Conservation (phyloP, 2,329 filamentous ascomycete genomes). For the Endoconidiophora polonica region DNA sequence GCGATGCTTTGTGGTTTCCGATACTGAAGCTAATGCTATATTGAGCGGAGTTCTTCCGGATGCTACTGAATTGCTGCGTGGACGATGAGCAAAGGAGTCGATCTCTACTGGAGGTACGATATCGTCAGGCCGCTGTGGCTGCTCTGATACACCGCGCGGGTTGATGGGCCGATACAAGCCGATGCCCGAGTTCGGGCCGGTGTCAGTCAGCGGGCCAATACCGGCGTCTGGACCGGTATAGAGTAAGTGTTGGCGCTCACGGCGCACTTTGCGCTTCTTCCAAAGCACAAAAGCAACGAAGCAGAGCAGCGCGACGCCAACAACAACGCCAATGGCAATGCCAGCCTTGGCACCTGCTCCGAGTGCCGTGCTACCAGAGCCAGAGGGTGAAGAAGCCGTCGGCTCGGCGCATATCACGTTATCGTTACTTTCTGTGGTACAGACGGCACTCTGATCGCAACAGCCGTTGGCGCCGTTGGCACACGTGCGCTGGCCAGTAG, state of each 20-base stretch:
- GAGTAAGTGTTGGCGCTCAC: too few species aligned
- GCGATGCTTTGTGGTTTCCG: not conserved
- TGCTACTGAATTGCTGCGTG: not conserved
- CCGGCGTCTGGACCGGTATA: constrained; percentile 24
- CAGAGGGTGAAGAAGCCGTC: constrained; percentile 19
- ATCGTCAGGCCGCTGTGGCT: constrained; percentile 31
- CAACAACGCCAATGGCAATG: constrained; percentile 35
- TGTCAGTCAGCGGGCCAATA: constrained; percentile 30
- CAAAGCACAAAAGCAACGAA: constrained; percentile 20
- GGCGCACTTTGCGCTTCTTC: not conserved
- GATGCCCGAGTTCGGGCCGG: constrained; percentile 13
- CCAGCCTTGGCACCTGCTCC: constrained; percentile 35
- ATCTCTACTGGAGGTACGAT: constrained; percentile 29
- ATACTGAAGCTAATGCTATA: not conserved
- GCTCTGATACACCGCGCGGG: constrained; percentile 22
- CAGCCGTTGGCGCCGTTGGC: constrained; percentile 29
- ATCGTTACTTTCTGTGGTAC: constrained; percentile 22
- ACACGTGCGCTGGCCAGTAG: constrained; percentile 28
- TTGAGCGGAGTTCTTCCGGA: not conserved
- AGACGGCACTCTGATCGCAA: constrained; percentile 29
- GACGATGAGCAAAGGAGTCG: not conserved
- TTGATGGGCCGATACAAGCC: constrained; percentile 16
- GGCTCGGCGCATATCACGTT: constrained; percentile 25
- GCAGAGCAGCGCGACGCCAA: constrained; percentile 26
- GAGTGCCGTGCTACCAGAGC: constrained; percentile 20